Conservation (phyloP, 495 filamentous ascomycete genomes). For the Podospora comata region DNA sequence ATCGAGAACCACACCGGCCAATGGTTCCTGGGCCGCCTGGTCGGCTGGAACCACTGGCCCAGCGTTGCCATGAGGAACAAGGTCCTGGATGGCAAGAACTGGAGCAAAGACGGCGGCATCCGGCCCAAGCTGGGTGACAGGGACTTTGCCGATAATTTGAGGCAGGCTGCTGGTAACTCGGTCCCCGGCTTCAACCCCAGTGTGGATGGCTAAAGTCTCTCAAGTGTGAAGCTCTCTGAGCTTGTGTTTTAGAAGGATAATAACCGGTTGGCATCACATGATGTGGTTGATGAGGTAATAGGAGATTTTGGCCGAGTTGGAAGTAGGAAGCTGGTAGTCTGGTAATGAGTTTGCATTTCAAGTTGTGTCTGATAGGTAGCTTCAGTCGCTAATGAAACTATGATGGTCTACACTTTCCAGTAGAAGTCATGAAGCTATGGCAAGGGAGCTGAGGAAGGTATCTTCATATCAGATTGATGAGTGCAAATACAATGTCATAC, state of each 20-base stretch:
- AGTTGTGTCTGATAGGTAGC: too few relatives aligned
- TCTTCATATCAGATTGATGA: too few relatives aligned
- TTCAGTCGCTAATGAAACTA: too few relatives aligned
- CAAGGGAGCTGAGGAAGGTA: too few relatives aligned
- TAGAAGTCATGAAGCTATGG: too few relatives aligned
- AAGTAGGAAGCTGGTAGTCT: background rate
- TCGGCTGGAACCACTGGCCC: conserved; percentile 33
- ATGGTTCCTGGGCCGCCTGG: conserved; percentile 32
- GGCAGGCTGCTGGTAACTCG: background rate
- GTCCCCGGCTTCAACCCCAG: conserved; percentile 2
- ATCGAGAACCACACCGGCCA: conserved; percentile 33
- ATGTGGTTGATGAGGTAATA: too few relatives aligned
- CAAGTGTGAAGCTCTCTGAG: too few relatives aligned
- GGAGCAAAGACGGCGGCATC: conserved; percentile 22
- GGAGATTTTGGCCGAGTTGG: background rate
- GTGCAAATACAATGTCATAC: too few relatives aligned
- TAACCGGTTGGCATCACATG: too few relatives aligned
- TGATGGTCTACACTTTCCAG: too few relatives aligned
- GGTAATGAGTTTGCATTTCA: too few relatives aligned
- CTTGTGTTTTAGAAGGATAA: too few relatives aligned
- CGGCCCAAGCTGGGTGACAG: conserved; percentile 6
- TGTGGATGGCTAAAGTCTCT: background rate
- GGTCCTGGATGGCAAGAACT: conserved; percentile 27
- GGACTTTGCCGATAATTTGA: conserved; percentile 1
- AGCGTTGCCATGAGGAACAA: conserved; percentile 28